Evolutionary conservation across 768 basidiomycete species (phyloP).

Genomic region (Trametes cingulata): DNA sequence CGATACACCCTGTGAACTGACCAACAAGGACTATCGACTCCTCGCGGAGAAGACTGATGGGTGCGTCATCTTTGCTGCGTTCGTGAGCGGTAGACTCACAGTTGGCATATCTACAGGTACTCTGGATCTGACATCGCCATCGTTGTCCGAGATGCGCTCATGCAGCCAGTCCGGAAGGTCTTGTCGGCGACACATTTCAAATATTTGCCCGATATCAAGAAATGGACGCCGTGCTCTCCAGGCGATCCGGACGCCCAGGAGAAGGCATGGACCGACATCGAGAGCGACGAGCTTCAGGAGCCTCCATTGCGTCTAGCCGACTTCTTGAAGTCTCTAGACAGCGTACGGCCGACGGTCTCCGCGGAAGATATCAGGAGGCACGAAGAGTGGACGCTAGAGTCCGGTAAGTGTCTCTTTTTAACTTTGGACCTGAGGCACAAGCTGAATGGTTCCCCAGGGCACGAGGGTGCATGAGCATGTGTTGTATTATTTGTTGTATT

Average conservation of each 20-base stretch:
- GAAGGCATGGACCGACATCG: constrained; percentile 86
- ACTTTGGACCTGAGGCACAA: neutral
- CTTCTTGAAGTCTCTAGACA: constrained; percentile 78
- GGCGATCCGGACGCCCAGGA: constrained; percentile 85
- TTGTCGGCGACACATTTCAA: constrained; percentile 96
- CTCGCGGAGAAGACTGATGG: constrained; percentile 90
- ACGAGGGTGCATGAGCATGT: constrained; percentile 27
- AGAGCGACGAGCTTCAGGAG: constrained; percentile 87
- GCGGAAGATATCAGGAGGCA: constrained; percentile 84
- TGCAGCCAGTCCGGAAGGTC: constrained; percentile 98
- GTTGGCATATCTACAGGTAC: constrained; percentile 46
- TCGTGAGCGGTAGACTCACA: no score
- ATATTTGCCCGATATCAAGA: constrained; percentile 44
- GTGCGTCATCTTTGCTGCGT: constrained; percentile 34
- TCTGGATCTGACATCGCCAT: constrained; percentile 96
- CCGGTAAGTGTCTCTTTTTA: constrained; percentile 49
- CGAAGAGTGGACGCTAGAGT: constrained; percentile 83
- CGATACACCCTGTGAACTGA: constrained; percentile 83
- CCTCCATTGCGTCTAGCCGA: constrained; percentile 77
- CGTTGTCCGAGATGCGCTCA: constrained; percentile 92
- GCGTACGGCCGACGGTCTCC: constrained; percentile 85
- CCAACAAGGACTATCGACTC: constrained; percentile 71
- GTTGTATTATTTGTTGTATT: constrained; percentile 20
- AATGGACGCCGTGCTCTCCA: constrained; percentile 96
- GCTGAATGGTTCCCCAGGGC: constrained; percentile 18